Conservation (phyloP, 2,329 filamentous ascomycete genomes). For the Botryosphaeria dothidea region DNA sequence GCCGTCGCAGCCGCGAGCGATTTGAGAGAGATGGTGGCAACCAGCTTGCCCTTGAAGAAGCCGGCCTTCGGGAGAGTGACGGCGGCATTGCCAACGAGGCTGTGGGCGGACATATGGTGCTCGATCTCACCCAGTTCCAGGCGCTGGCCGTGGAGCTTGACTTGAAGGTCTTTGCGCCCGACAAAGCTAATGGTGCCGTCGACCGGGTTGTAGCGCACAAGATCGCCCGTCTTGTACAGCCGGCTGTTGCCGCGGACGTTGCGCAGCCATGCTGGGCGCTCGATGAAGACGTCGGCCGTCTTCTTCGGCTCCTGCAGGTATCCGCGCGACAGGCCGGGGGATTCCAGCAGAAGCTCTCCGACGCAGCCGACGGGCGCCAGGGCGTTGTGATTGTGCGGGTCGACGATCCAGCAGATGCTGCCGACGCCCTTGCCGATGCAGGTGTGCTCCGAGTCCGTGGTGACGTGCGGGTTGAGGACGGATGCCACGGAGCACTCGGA, state of each 20-base stretch:
- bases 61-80: slow-evolving; percentile 38
- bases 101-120: slow-evolving; percentile 29
- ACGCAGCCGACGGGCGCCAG: slow-evolving; percentile 37
- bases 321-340: slow-evolving; percentile 34
- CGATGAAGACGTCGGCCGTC: slow-evolving; percentile 33
- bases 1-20: not conserved
- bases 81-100: slow-evolving; percentile 20
- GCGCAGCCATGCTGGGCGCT: slow-evolving; percentile 21
- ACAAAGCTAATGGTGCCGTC: slow-evolving; percentile 38
- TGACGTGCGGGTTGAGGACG: slow-evolving; percentile 22
- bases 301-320: slow-evolving; percentile 37
- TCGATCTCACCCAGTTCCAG: slow-evolving; percentile 9
- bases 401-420: slow-evolving; percentile 28
- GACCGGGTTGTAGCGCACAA: slow-evolving; percentile 30
- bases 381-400: slow-evolving; percentile 28
- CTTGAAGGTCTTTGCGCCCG: slow-evolving; percentile 33
- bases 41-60: slow-evolving; percentile 7
- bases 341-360: slow-evolving; percentile 39
- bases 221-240: not conserved
- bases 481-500: not conserved
- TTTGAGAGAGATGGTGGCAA: not conserved
- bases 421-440: not conserved
- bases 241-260: not conserved
- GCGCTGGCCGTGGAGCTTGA: slow-evolving; percentile 2
- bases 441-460: not conserved